These are phyloP conservation scores for Sugiyamaella mastotermitis DNA, from an alignment of 805 yeast species.

Conservation along the genomic window DNA sequence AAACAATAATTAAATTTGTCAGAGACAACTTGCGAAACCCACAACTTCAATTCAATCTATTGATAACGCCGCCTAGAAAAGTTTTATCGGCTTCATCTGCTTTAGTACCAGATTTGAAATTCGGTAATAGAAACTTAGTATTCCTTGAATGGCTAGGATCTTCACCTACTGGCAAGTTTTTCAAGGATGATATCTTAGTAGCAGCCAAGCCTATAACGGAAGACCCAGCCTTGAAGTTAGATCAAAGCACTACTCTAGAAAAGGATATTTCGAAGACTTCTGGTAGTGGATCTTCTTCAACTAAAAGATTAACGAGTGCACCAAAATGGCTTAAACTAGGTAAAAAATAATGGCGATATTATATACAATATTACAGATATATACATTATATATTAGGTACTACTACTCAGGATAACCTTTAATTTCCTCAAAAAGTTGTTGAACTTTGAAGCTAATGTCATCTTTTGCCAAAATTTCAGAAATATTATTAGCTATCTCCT, in stretches of 20 bases:
- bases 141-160: constrained; percentile 29
- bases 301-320: constrained; percentile 4
- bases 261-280: background rate
- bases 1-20: constrained; percentile 31
- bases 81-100: constrained; percentile 29
- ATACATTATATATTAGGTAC: too few relatives aligned
- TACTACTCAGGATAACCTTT: too few relatives aligned
- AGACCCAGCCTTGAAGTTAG: constrained; percentile 25
- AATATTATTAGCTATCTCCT: background rate
- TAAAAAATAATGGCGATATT: constrained; percentile 7
- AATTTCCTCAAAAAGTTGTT: too few relatives aligned
- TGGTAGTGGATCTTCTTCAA: background rate
- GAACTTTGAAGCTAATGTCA: too few relatives aligned
- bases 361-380: constrained; percentile 1
- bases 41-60: constrained; percentile 33
- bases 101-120: constrained; percentile 35
- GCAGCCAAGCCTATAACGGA: constrained; percentile 32
- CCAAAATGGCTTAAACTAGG: constrained; percentile 18
- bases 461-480: background rate
- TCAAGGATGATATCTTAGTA: constrained; percentile 19
- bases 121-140: constrained; percentile 44
- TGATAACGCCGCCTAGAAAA: constrained; percentile 44
- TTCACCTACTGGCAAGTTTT: constrained; percentile 3
- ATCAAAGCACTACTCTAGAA: constrained; percentile 7
- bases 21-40: constrained; percentile 27